Percentiles rank a stretch among this genome's conserved stretches.
Evolutionary conservation across 306 rosid genomes (phyloP).

Genomic region (Fragaria nilgerrensis): DNA sequence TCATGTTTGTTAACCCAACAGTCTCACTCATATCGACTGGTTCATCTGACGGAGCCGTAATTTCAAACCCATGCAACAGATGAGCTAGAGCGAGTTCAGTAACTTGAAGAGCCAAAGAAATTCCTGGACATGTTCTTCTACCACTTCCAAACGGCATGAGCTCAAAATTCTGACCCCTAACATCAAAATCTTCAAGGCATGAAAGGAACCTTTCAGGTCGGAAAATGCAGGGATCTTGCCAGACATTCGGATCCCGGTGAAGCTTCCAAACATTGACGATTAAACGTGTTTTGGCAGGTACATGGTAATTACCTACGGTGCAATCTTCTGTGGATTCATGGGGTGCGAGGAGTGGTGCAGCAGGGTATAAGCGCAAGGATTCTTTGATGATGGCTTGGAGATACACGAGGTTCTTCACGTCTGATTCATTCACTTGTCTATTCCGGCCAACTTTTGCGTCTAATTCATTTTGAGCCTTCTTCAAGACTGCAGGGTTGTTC

Average conservation of each 20-base stretch:
- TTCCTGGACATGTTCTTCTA: slow-evolving; percentile 36
- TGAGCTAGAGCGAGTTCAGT: slow-evolving; percentile 23
- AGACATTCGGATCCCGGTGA: slow-evolving; percentile 33
- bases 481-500: slow-evolving; percentile 13
- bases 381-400: slow-evolving; percentile 35
- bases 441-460: slow-evolving; percentile 22
- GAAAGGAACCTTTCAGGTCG: slow-evolving; percentile 31
- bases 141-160: slow-evolving; percentile 38
- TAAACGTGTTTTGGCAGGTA: slow-evolving; percentile 23
- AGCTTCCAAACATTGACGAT: slow-evolving; percentile 24
- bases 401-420: slow-evolving; percentile 22
- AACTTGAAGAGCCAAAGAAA: slow-evolving; percentile 21
- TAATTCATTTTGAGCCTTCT: slow-evolving; percentile 24
- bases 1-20: slow-evolving; percentile 3
- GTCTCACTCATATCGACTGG: slow-evolving; percentile 22
- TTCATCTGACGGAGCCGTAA: background rate
- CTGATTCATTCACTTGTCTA: slow-evolving; percentile 28
- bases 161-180: slow-evolving; percentile 24
- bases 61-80: slow-evolving; percentile 21
- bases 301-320: slow-evolving; percentile 23
- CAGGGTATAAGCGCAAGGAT: slow-evolving; percentile 32
- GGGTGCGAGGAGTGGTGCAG: slow-evolving; percentile 18
- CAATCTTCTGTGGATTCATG: slow-evolving; percentile 29
- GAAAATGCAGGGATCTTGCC: slow-evolving; percentile 32
- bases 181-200: background rate